Conservation (phyloP, 306 rosid genomes). For the Carpinus fangiana region DNA sequence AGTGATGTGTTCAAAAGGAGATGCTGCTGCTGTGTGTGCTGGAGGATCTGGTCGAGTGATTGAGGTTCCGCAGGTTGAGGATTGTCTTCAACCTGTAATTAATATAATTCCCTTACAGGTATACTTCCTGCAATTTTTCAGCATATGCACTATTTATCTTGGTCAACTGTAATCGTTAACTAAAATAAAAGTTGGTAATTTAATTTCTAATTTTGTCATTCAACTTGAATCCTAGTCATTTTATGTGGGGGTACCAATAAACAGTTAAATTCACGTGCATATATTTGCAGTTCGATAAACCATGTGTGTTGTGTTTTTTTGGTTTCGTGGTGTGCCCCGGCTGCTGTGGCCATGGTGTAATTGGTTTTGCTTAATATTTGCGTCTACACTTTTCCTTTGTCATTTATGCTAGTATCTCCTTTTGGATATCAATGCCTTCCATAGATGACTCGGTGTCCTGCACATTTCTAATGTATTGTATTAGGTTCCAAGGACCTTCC, state of each 20-base stretch:
- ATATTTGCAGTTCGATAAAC: background rate
- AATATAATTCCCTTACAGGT: constrained; percentile 94
- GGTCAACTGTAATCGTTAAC: background rate
- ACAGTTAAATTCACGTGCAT: background rate
- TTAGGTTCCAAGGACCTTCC: background rate
- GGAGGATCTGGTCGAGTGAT: constrained; percentile 70
- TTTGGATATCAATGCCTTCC: background rate
- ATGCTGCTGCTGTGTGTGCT: constrained; percentile 63
- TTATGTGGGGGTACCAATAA: background rate
- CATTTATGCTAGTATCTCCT: background rate
- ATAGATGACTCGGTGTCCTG: background rate
- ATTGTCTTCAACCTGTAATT: constrained; percentile 97
- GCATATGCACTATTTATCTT: background rate
- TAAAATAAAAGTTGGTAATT: background rate
- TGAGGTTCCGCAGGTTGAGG: constrained; percentile 90
- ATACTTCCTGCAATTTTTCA: constrained; percentile 7
- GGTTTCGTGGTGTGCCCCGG: background rate
- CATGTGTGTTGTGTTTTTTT: background rate
- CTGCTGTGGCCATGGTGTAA: background rate
- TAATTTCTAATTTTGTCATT: background rate
- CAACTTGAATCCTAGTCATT: background rate
- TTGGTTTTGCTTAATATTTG: background rate
- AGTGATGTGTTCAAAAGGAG: constrained; percentile 91
- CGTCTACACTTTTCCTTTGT: background rate
- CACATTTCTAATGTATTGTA: background rate